phyloP scores from a whole-genome alignment of 352 stramenopile genomes.

The Discostella stelligera region DNA sequence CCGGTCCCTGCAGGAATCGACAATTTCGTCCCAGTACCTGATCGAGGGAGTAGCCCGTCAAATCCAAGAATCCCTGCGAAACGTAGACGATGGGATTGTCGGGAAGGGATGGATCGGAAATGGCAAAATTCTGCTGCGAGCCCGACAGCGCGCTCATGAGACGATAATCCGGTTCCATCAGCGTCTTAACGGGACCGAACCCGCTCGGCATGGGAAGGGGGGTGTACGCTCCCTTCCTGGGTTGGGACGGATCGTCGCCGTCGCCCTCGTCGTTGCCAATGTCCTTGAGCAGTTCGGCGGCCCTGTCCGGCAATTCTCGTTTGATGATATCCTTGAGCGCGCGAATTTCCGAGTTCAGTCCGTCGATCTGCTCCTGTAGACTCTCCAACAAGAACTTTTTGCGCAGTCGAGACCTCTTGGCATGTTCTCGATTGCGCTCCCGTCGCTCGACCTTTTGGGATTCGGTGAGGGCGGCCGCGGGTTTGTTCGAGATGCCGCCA shows the following conservation, averaged over 20 bases:
- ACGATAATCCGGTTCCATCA: slow-evolving; percentile 83
- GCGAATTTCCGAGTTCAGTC: slow-evolving; percentile 81
- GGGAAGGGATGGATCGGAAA: slow-evolving; percentile 85
- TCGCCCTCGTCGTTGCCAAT: slow-evolving; percentile 48
- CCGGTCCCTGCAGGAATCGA: slow-evolving; percentile 87
- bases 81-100: slow-evolving; percentile 88
- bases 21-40: slow-evolving; percentile 88
- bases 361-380: slow-evolving; percentile 84
- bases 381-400: slow-evolving; percentile 87
- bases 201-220: slow-evolving; percentile 75
- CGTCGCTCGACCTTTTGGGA: slow-evolving; percentile 79
- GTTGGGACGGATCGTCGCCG: slow-evolving; percentile 24
- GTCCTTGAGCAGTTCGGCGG: slow-evolving; percentile 61
- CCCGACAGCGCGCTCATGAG: slow-evolving; percentile 81
- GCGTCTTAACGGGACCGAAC: slow-evolving; percentile 81
- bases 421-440: slow-evolving; percentile 82
- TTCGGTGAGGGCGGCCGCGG: slow-evolving; percentile 59
- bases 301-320: slow-evolving; percentile 62
- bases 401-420: slow-evolving; percentile 83
- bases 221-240: slow-evolving; percentile 71
- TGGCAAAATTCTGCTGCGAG: slow-evolving; percentile 87
- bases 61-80: slow-evolving; percentile 84
- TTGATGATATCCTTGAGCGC: slow-evolving; percentile 80
- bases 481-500: slow-evolving; percentile 24
- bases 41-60: slow-evolving; percentile 86